Conservation (phyloP, 2,329 filamentous ascomycete genomes). For the Periglandula ipomoeae region DNA sequence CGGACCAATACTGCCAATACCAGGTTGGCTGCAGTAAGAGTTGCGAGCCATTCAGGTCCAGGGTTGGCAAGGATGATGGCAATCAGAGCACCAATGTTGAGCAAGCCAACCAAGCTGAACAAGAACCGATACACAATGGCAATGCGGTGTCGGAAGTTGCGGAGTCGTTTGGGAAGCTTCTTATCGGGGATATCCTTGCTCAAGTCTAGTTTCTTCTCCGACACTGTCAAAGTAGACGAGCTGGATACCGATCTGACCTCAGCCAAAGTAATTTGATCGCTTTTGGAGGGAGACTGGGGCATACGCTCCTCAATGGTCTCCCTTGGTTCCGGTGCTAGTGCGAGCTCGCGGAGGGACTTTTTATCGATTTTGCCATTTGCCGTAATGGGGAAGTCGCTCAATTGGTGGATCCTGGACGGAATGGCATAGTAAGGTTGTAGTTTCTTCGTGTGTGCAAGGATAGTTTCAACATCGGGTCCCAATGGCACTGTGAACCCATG, state of each 20-base stretch:
- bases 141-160: constrained; percentile 33
- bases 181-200: constrained; percentile 30
- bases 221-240: constrained; percentile 20
- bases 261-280: constrained; percentile 14
- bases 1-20: constrained; percentile 40
- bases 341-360: constrained; percentile 29
- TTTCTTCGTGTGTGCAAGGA: constrained; percentile 30
- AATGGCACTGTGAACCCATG: constrained; percentile 39
- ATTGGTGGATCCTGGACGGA: constrained; percentile 34
- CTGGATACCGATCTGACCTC: constrained; percentile 22
- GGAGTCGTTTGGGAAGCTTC: constrained; percentile 26
- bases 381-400: constrained; percentile 38
- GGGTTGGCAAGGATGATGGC: constrained; percentile 28
- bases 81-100: constrained; percentile 40
- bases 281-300: constrained; percentile 1
- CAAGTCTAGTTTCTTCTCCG: constrained; percentile 21
- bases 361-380: constrained; percentile 50
- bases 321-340: constrained; percentile 10
- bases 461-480: constrained; percentile 23
- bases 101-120: constrained; percentile 42
- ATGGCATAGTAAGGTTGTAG: constrained; percentile 47
- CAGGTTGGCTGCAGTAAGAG: constrained; percentile 39
- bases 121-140: constrained; percentile 47
- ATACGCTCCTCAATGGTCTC: constrained; percentile 1
- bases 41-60: constrained; percentile 28